These are phyloP conservation scores for Coelastrella sp. DNA, from an alignment of 139 green algal species.

Conservation along the genomic window DNA sequence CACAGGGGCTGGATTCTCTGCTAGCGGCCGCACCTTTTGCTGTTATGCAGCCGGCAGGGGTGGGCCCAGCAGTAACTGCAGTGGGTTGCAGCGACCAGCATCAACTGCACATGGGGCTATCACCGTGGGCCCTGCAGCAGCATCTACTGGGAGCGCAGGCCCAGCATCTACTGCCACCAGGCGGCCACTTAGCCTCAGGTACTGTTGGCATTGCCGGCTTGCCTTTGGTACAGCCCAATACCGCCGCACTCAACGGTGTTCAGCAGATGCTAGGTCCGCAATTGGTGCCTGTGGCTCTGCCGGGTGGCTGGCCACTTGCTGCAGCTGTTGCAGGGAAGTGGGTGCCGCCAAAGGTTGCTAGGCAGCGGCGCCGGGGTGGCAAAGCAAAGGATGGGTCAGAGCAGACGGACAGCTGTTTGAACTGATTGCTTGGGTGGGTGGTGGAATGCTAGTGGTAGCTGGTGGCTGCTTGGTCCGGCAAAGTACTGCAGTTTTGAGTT, in stretches of 20 bases:
- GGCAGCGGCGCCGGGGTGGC: background rate
- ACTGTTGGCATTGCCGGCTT: background rate
- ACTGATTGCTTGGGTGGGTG: background rate
- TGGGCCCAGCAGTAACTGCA: background rate
- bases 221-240: background rate
- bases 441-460: too few relatives aligned
- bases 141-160: background rate
- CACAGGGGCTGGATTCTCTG: background rate
- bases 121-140: background rate
- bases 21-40: background rate
- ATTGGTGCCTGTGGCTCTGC: conserved; percentile 26
- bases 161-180: background rate
- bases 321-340: conserved; percentile 28
- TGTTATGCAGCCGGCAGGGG: background rate
- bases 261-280: background rate
- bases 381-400: background rate
- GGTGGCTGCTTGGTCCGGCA: too few relatives aligned
- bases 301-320: conserved; percentile 33
- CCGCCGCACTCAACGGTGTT: background rate
- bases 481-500: too few relatives aligned
- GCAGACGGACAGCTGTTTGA: conserved; percentile 37
- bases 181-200: background rate
- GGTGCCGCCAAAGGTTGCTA: background rate
- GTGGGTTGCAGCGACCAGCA: background rate
- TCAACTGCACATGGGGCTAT: background rate